phyloP scores from a whole-genome alignment of 2,329 filamentous ascomycete genomes.

The Cyphellophora attinorum region DNA sequence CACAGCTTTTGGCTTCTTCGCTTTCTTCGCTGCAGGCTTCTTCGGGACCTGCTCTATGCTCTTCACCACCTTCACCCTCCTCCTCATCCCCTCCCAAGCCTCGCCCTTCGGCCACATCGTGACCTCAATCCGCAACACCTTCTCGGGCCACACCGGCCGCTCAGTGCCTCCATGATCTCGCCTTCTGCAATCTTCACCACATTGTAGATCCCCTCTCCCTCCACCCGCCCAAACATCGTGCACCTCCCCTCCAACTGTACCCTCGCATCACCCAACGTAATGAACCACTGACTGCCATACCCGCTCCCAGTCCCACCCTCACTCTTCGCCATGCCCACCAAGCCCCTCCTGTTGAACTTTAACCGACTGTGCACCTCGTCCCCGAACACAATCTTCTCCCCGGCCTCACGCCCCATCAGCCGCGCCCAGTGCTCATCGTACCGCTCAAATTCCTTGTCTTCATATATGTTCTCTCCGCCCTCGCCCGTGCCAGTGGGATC shows the following conservation, averaged over 20 bases:
- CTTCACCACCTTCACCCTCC: constrained; percentile 27
- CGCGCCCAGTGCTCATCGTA: constrained; percentile 41
- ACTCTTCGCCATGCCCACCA: constrained; percentile 89
- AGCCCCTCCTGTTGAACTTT: constrained; percentile 82
- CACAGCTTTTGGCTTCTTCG: constrained; percentile 34
- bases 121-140: constrained; percentile 47
- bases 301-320: constrained; percentile 45
- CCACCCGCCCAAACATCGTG: constrained; percentile 85
- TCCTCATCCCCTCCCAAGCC: constrained; percentile 25
- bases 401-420: constrained; percentile 41
- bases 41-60: constrained; percentile 20
- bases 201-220: constrained; percentile 93
- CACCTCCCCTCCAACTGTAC: constrained; percentile 83
- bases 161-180: constrained; percentile 73
- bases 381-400: constrained; percentile 58
- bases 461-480: constrained; percentile 85
- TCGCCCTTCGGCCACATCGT: constrained; percentile 36
- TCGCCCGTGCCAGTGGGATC: constrained; percentile 73
- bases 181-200: constrained; percentile 85
- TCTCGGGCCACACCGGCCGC: constrained; percentile 75
- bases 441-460: constrained; percentile 48
- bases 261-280: constrained; percentile 71
- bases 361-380: constrained; percentile 90
- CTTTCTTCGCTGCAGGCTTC: constrained; percentile 27
- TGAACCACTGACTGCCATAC: constrained; percentile 95